Evolutionary conservation across 2,329 filamentous ascomycete genomes (phyloP).

Genomic region (Exophiala oligosperma): DNA sequence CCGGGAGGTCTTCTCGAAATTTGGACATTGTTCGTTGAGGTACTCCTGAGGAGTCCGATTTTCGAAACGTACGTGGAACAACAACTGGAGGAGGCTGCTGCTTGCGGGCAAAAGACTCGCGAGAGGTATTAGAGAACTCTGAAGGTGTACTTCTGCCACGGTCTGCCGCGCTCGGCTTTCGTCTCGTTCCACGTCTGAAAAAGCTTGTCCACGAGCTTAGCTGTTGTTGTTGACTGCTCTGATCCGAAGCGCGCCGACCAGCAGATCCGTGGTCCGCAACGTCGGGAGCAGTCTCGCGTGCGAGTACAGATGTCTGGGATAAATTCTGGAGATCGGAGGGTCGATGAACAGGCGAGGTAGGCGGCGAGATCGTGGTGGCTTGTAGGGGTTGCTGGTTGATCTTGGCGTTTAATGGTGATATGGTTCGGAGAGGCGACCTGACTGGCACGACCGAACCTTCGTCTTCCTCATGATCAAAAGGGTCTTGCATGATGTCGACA

Average conservation of each 20-base stretch:
- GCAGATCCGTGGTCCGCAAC: constrained; percentile 54
- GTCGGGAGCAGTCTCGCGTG: constrained; percentile 54
- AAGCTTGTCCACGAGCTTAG: constrained; percentile 67
- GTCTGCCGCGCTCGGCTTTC: constrained; percentile 56
- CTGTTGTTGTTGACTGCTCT: constrained; percentile 42
- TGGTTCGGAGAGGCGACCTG: constrained; percentile 25
- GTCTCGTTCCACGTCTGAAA: constrained; percentile 64
- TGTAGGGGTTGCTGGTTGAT: constrained; percentile 16
- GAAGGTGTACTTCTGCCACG: constrained; percentile 58
- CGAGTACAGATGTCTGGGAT: constrained; percentile 53
- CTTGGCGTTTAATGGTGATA: constrained; percentile 11
- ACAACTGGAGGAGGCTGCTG: constrained; percentile 42
- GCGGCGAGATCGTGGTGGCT: constrained; percentile 46
- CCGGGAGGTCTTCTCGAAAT: constrained; percentile 88
- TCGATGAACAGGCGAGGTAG: constrained; percentile 48
- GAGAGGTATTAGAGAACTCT: constrained; percentile 89
- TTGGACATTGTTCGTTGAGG: constrained; percentile 83
- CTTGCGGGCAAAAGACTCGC: constrained; percentile 74
- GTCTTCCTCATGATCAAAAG: constrained; percentile 21
- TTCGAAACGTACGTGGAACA: constrained; percentile 44
- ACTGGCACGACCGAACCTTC: constrained; percentile 22
- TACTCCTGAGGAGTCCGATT: constrained; percentile 47
- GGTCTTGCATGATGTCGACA: constrained; percentile 25
- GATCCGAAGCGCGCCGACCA: constrained; percentile 57
- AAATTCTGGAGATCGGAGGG: constrained; percentile 51